Evolutionary conservation across 352 stramenopile species (phyloP).

Genomic region (Globisporangium iwayamae): DNA sequence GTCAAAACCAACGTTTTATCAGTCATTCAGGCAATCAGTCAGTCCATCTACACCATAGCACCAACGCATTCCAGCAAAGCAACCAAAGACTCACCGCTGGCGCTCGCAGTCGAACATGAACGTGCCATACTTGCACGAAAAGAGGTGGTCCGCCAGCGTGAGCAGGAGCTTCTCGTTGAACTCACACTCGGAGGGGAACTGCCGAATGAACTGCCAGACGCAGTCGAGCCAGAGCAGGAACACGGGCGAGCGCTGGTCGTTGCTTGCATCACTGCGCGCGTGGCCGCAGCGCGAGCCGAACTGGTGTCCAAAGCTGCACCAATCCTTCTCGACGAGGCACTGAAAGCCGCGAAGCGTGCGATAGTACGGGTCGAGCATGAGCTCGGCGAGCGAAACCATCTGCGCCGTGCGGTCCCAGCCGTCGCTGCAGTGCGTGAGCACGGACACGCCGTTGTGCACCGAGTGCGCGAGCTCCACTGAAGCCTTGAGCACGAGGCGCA

Average conservation of each 20-base stretch:
- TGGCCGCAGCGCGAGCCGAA: constrained; percentile 95
- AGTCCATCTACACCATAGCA: not conserved
- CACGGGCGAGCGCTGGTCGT: constrained; percentile 96
- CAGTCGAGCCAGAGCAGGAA: constrained; percentile 99
- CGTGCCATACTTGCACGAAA: constrained; percentile 96
- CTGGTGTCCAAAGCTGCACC: constrained; percentile 98
- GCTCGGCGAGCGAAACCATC: constrained; percentile 92
- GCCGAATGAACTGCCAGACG: constrained; percentile 95
- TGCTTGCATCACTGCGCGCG: constrained; percentile 77
- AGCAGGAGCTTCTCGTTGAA: constrained; percentile 94
- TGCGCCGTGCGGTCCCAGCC: constrained; percentile 99
- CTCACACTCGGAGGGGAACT: constrained; percentile 96
- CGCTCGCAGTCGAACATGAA: constrained; percentile 97
- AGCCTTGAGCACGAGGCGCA: constrained; percentile 92
- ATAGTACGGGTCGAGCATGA: constrained; percentile 98
- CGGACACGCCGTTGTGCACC: constrained; percentile 91
- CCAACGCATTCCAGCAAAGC: not conserved
- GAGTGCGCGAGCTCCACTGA: constrained; percentile 92
- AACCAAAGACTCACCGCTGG: constrained; percentile 46
- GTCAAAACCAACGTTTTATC: not conserved
- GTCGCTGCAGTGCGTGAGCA: constrained; percentile 98
- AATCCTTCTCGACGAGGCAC: constrained; percentile 98
- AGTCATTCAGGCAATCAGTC: not conserved
- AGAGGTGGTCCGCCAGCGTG: constrained; percentile 94
- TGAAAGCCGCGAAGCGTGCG: constrained; percentile 96